phyloP scores from a whole-genome alignment of 2,329 filamentous ascomycete genomes.

The Ophiocordyceps robertsii region DNA sequence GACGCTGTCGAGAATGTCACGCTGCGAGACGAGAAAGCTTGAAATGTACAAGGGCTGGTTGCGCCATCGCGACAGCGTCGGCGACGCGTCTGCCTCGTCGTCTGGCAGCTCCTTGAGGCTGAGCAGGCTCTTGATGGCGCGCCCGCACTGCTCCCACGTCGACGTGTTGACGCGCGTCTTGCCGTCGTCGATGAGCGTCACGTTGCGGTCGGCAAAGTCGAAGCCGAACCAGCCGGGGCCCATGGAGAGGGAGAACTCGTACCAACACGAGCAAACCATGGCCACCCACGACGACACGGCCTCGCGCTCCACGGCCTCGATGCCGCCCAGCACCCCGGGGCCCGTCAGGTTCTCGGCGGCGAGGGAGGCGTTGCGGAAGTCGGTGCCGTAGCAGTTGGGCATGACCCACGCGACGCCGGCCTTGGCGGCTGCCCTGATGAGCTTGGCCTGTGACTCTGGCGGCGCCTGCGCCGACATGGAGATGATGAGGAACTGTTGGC shows the following conservation, averaged over 20 bases:
- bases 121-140: constrained; percentile 36
- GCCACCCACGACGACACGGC: constrained; percentile 29
- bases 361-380: constrained; percentile 14
- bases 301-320: constrained; percentile 24
- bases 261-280: constrained; percentile 43
- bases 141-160: constrained; percentile 45
- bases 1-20: constrained; percentile 50
- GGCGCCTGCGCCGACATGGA: constrained; percentile 28
- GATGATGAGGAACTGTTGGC: constrained; percentile 43
- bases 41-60: constrained; percentile 37
- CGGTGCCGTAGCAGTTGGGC: constrained; percentile 30
- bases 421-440: constrained; percentile 34
- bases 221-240: constrained; percentile 30
- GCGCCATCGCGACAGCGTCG: constrained; percentile 21
- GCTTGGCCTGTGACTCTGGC: constrained; percentile 25
- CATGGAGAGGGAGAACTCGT: constrained; percentile 34
- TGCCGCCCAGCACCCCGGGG: constrained; percentile 7
- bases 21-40: constrained; percentile 46
- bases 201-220: constrained; percentile 26
- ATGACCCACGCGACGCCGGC: constrained; percentile 37
- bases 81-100: constrained; percentile 18
- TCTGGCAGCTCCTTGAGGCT: constrained; percentile 31
- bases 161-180: constrained; percentile 39
- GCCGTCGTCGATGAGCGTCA: constrained; percentile 43
- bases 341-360: constrained; percentile 17